Evolutionary conservation across 352 stramenopile genomes (phyloP).

Genomic region (Phytophthora brassicae): DNA sequence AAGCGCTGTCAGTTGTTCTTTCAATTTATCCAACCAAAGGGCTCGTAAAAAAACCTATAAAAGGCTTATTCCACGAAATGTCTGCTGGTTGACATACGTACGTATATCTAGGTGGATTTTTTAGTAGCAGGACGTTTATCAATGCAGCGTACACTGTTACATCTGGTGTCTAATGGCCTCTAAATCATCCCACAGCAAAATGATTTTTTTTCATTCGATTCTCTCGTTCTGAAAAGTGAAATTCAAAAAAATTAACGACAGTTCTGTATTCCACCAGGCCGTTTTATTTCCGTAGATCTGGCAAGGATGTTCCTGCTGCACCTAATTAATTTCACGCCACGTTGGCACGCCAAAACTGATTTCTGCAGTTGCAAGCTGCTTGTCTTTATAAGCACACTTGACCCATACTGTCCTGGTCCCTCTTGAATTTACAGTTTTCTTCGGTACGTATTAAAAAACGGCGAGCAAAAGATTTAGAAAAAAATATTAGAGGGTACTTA

Average conservation of each 20-base stretch:
- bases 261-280: too few species aligned
- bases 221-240: constrained; percentile 1
- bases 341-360: background rate
- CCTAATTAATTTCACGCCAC: background rate
- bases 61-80: too few species aligned
- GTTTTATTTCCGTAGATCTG: too few species aligned
- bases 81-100: too few species aligned
- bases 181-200: constrained; percentile 7
- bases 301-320: background rate
- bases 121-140: too few species aligned
- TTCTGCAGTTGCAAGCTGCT: background rate
- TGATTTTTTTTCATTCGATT: background rate
- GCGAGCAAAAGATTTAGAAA: background rate
- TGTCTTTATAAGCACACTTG: constrained; percentile 3
- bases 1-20: too few species aligned
- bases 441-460: constrained; percentile 4
- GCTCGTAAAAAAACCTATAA: too few species aligned
- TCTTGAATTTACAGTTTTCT: constrained; percentile 1
- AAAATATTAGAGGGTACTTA: background rate
- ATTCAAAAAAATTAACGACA: background rate
- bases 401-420: constrained; percentile 5
- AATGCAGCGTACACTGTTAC: too few species aligned
- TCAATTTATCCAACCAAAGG: too few species aligned
- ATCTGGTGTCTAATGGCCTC: too few species aligned
- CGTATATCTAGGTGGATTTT: too few species aligned